Percentiles rank a stretch among this genome's conserved stretches.
Evolutionary conservation across 1,284 basidiomycete genomes (phyloP).

Genomic region (Thelephora terrestris): DNA sequence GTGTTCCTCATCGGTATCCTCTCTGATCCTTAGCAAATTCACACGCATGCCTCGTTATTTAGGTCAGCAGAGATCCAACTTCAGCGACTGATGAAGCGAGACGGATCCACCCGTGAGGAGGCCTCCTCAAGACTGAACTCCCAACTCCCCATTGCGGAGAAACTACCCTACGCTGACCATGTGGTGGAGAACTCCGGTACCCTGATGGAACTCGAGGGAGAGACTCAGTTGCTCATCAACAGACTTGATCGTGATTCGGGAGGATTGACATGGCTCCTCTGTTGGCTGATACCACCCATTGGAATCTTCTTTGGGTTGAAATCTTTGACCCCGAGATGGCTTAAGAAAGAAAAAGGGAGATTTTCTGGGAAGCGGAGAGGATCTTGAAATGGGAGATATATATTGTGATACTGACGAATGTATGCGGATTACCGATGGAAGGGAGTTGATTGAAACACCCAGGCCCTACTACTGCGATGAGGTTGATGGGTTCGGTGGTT

Average conservation of each 20-base stretch:
- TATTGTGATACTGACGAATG: too few relatives aligned
- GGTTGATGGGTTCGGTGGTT: too few relatives aligned
- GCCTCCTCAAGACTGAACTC: slow-evolving; percentile 70
- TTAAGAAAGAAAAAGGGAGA: slow-evolving; percentile 12
- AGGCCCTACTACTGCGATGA: too few relatives aligned
- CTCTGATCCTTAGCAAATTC: not conserved
- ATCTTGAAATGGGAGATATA: too few relatives aligned
- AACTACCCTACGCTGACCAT: slow-evolving; percentile 76
- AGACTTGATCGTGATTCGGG: slow-evolving; percentile 38
- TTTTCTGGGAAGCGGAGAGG: too few relatives aligned
- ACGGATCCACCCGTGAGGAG: slow-evolving; percentile 46
- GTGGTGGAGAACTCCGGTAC: slow-evolving; percentile 88
- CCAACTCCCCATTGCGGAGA: slow-evolving; percentile 74
- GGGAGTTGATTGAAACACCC: too few relatives aligned
- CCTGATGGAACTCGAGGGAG: slow-evolving; percentile 52
- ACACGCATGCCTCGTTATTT: not conserved
- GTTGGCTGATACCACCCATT: slow-evolving; percentile 78
- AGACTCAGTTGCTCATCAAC: slow-evolving; percentile 59
- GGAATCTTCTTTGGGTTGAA: slow-evolving; percentile 37
- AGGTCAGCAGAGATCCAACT: slow-evolving; percentile 74
- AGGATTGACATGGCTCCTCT: slow-evolving; percentile 59
- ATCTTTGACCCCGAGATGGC: slow-evolving; percentile 22
- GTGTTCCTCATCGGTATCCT: slow-evolving; percentile 17
- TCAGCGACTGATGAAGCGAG: slow-evolving; percentile 65
- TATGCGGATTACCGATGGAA: too few relatives aligned